Evolutionary conservation across 148 eudicot genomes (phyloP), one percentile per base, ranked within the genome.

Genomic region (Camellia sinensis): DNA sequence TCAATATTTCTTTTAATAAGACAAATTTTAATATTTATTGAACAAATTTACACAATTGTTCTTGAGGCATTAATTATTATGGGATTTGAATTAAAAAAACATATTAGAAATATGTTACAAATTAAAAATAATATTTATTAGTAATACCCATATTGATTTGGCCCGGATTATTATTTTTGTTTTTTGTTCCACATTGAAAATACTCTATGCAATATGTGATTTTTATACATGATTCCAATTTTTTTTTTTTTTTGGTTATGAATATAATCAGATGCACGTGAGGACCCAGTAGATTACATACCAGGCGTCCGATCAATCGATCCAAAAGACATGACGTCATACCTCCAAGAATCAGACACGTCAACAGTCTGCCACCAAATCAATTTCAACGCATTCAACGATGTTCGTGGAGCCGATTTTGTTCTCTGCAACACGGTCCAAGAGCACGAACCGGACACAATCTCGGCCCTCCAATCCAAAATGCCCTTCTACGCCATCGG

Each of bases 261-360:
- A 4, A 3, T 13, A 40, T 29, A 46, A 75, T 37, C 78, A 86
- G 88, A 86, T 77, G 18, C 60, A 2, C 82, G 87, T 4, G 75
- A 85, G 60, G 89, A 85, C 57, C 10, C 12, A 7, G 76, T 87
- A 63, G 68, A 78, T 67, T 87, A 87, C 84, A 80, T 87, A 41
- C 89, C 89, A 48, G 89, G 89, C 2, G 84, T 87, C 12, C 13
- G 46, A 74, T 78, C 82, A 5, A 84, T 87, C 2, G 71, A 82
- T 3, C 79, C 87, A 12, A 85, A 17, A 21, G 89, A 87, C 74
- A 61, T 76, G 74, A 80, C 69, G 2, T 87, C 86, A 1, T 85
- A 82, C 63, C 84, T 87, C 15, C 89, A 87, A 44, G 81, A 67
- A 4, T 65, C 62, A 5, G 82, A 87, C 7, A 53, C 82, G 48